Conservation (phyloP, 2,329 filamentous ascomycete genomes). For the Metarhizium brunneum region DNA sequence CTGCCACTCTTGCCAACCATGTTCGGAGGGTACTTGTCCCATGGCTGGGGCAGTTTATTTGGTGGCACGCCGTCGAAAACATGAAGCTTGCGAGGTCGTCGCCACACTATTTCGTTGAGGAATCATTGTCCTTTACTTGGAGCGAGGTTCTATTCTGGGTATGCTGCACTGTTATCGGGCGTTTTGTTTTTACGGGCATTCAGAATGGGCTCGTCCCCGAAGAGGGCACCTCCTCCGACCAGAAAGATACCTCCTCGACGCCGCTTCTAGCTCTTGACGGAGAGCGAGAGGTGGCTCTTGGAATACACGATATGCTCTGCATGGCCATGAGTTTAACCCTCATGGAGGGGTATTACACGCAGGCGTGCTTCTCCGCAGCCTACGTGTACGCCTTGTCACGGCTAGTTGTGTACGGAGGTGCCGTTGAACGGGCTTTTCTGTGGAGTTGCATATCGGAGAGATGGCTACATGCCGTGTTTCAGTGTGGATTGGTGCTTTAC, state of each 20-base stretch:
- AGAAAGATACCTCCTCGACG: no score
- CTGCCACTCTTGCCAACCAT: conserved; percentile 30
- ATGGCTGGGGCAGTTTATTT: conserved; percentile 19
- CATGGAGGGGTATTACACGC: conserved; percentile 20
- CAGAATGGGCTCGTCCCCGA: neutral
- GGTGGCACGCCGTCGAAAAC: conserved; percentile 21
- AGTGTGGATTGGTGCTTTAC: conserved; percentile 13
- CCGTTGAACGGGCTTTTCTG: conserved; percentile 7
- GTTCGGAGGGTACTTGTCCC: conserved; percentile 23
- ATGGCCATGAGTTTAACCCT: conserved; percentile 17
- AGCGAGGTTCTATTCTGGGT: conserved; percentile 8
- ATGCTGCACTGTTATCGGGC: neutral
- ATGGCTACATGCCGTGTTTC: conserved; percentile 6
- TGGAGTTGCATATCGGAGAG: conserved; percentile 6
- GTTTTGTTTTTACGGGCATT: neutral
- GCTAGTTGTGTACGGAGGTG: conserved; percentile 9
- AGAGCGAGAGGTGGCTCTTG: neutral
- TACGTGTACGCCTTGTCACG: conserved; percentile 16
- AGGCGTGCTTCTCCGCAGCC: conserved; percentile 17
- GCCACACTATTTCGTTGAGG: conserved; percentile 25
- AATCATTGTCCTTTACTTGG: conserved; percentile 11
- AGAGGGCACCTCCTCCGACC: neutral
- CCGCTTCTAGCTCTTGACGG: neutral
- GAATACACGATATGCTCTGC: conserved; percentile 9
- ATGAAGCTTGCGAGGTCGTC: conserved; percentile 26